Evolutionary conservation across 371 early-diverging fungal species (phyloP).

Genomic region (Batkoa obscura): DNA sequence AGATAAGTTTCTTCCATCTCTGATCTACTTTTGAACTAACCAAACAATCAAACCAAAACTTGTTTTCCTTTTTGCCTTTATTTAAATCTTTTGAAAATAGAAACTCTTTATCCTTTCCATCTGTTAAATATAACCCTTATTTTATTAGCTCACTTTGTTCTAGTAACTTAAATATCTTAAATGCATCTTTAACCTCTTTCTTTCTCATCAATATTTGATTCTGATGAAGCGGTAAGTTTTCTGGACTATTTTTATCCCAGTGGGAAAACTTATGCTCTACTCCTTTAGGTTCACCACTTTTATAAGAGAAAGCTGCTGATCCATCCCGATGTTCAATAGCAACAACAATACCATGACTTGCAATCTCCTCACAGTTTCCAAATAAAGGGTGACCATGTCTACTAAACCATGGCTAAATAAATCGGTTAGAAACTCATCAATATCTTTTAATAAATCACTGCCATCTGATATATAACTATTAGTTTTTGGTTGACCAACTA

Average conservation of each 20-base stretch:
- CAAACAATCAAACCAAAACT: not conserved
- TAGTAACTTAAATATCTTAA: slow-evolving; percentile 1
- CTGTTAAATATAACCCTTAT: not conserved
- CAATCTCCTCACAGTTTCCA: slow-evolving; percentile 22
- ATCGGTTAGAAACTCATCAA: slow-evolving; percentile 12
- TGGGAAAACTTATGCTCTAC: slow-evolving; percentile 9
- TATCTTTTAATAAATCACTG: not conserved
- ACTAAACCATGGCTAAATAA: slow-evolving; percentile 23
- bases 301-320: slow-evolving; percentile 15
- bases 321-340: slow-evolving; percentile 33
- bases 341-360: slow-evolving; percentile 25
- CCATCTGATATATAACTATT: slow-evolving; percentile 8
- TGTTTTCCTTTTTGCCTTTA: too few relatives aligned
- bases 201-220: slow-evolving; percentile 18
- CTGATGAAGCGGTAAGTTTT: slow-evolving; percentile 10
- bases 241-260: slow-evolving; percentile 9
- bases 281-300: slow-evolving; percentile 8
- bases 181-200: slow-evolving; percentile 14
- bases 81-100: not conserved
- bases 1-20: slow-evolving; percentile 20
- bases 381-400: slow-evolving; percentile 23
- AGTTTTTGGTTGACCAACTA: slow-evolving; percentile 6
- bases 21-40: slow-evolving; percentile 13
- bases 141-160: not conserved
- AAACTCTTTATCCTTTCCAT: not conserved